Conservation (phyloP, 768 basidiomycete genomes). For the Naganishia randhawae region DNA sequence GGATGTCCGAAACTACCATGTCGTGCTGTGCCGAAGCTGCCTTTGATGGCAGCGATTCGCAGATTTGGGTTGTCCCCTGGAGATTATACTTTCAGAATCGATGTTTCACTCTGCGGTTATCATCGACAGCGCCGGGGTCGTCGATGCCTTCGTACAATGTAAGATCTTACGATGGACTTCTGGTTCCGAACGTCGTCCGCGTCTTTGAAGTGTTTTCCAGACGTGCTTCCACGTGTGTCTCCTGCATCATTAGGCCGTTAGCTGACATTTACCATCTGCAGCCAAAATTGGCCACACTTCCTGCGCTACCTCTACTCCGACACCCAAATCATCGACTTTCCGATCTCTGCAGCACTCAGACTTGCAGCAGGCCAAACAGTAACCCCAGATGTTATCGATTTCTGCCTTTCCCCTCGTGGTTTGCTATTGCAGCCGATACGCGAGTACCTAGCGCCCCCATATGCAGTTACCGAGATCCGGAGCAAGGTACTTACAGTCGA, state of each 20-base stretch:
- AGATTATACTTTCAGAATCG: no score
- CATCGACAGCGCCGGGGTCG: no score
- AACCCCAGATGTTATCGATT: neutral
- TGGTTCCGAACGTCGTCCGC: no score
- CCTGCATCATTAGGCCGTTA: neutral
- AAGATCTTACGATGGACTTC: no score
- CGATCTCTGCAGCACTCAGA: conserved; percentile 1
- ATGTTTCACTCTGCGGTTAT: no score
- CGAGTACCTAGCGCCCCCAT: neutral
- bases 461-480: neutral
- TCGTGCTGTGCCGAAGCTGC: no score
- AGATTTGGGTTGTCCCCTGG: no score
- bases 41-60: no score
- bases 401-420: neutral
- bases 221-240: neutral
- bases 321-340: neutral
- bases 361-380: conserved; percentile 3
- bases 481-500: neutral
- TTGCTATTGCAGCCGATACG: neutral
- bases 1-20: no score
- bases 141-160: no score
- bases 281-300: neutral
- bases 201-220: neutral
- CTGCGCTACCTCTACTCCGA: neutral
- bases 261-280: neutral